Percentiles rank a stretch among this genome's conserved stretches.
phyloP scores from a whole-genome alignment of 371 early-diverging fungal genomes.

The Dichotomocladium elegans region DNA sequence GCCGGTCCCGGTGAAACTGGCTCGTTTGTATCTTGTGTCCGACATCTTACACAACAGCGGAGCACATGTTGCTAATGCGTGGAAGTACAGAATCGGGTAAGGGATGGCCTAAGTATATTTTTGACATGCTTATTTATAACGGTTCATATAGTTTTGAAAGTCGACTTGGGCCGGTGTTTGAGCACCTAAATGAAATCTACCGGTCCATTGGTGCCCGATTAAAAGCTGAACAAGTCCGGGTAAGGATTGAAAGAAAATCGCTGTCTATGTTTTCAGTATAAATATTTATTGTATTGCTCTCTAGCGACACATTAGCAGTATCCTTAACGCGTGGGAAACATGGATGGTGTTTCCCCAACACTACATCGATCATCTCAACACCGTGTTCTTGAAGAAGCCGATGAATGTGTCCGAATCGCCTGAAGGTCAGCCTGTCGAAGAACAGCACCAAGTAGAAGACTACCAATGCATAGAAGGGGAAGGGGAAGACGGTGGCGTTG shows the following conservation, averaged over 20 bases:
- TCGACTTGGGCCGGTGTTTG: slow-evolving; percentile 64
- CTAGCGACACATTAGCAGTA: slow-evolving; percentile 56
- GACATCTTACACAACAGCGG: slow-evolving; percentile 88
- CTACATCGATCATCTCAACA: slow-evolving; percentile 55
- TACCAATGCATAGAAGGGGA: slow-evolving; percentile 8
- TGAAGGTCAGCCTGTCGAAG: background rate
- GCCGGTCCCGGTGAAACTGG: slow-evolving; percentile 64
- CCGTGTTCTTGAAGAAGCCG: slow-evolving; percentile 28
- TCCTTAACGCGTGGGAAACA: slow-evolving; percentile 81
- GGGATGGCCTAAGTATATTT: background rate
- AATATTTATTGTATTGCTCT: background rate
- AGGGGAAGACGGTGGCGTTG: slow-evolving; percentile 30
- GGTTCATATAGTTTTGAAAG: slow-evolving; percentile 54
- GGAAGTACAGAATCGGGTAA: slow-evolving; percentile 75
- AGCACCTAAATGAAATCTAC: slow-evolving; percentile 67
- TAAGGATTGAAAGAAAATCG: slow-evolving; percentile 16
- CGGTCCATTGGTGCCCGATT: slow-evolving; percentile 66
- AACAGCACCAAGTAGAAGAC: background rate
- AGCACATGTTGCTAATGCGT: slow-evolving; percentile 77
- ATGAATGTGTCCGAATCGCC: slow-evolving; percentile 1
- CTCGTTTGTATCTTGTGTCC: slow-evolving; percentile 76
- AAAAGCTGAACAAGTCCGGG: slow-evolving; percentile 81
- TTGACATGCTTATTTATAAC: background rate
- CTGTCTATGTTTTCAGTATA: background rate
- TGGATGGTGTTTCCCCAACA: slow-evolving; percentile 83